These are phyloP conservation scores for Brachypodium distachyon DNA, from an alignment of 202 grass and related monocot genomes.

Conservation along the genomic window DNA sequence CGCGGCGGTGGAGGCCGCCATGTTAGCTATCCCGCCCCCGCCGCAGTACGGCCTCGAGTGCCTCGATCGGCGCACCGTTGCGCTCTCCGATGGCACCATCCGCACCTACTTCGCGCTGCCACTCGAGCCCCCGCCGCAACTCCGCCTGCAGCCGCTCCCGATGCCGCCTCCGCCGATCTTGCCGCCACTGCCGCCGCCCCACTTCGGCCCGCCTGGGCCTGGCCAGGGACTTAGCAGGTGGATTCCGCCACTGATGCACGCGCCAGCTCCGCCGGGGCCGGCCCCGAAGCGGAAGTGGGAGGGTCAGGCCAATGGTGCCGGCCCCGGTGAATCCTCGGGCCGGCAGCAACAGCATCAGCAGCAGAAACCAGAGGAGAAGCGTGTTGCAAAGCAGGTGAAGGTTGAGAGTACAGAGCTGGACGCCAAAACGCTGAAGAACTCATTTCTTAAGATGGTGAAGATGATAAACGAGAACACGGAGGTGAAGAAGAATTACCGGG, in stretches of 20 bases:
- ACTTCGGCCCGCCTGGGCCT: slow-evolving; percentile 6
- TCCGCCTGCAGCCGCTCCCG: slow-evolving; percentile 21
- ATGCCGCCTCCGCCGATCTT: neutral
- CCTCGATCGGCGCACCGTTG: slow-evolving; percentile 66
- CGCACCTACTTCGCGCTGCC: slow-evolving; percentile 90
- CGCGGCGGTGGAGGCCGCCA: slow-evolving; percentile 25
- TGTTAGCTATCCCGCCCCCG: slow-evolving; percentile 34
- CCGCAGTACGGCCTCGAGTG: slow-evolving; percentile 69
- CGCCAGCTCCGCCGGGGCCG: neutral
- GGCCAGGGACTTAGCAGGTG: neutral
- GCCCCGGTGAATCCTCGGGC: slow-evolving; percentile 5
- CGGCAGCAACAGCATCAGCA: slow-evolving; percentile 12
- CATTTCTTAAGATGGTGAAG: slow-evolving; percentile 86
- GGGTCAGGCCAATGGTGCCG: slow-evolving; percentile 23
- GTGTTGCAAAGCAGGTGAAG: slow-evolving; percentile 48
- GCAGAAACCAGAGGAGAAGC: slow-evolving; percentile 24
- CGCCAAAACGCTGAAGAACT: slow-evolving; percentile 38
- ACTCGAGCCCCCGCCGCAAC: slow-evolving; percentile 46
- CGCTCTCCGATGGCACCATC: slow-evolving; percentile 67
- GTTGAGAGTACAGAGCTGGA: slow-evolving; percentile 34
- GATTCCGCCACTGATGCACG: neutral
- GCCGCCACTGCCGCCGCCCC: neutral
- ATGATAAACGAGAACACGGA: slow-evolving; percentile 47
- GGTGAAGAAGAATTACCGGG: slow-evolving; percentile 66
- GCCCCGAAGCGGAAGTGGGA: slow-evolving; percentile 36